Base-by-base conservation (phyloP, 345 rosid species). In the Xanthoceras sorbifolium region DNA sequence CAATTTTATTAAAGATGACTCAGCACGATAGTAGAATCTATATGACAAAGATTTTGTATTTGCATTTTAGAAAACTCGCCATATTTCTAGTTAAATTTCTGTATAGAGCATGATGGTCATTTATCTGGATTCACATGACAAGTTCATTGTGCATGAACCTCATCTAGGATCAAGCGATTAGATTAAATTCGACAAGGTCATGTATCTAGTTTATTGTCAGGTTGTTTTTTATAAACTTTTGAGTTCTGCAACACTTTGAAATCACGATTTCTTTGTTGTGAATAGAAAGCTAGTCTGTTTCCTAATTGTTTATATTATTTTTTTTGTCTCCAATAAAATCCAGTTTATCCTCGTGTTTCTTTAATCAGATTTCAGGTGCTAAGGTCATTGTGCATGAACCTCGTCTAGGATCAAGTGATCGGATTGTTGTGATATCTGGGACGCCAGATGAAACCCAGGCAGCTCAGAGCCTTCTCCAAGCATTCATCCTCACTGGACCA, bases 391-490 rank as follows among this genome's bases (percentile, higher is more conserved):
- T 96, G 84, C 97, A 90, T 63, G 97, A 96, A 83, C 90, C 94
- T 84, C 81, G 71, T 73, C 66, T 81, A 69, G 98, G 94, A 84
- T 84, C 92, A 84, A 85, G 84, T 76, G 97, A 93, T 85, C 85
- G 94, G 86, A 88, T 90, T 82, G 71, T 93, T 68, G 97, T 96
- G 79, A 93, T 96, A 80, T 92, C 97, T 61, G 99, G 99, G 77
- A 89, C 97, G 50, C 97, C 98, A 22, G 97, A 96, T 83, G 90
- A 93, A 91, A 89, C 97, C 72, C 98, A 89, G 73, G 94, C 95
- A 50, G 99, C 98, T 75, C 98, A 96, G 85, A 93, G 93, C 85
- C 97, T 96, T 74, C 98, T 95, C 60, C 96, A 93, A 71, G 98
- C 99, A 29, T 95, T 91, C 78, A 92, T 95, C 84, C 93, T 91